Base-by-base conservation (phyloP, 1,139 yeast genomes). In the Debaryomycetaceae sp. region DNA sequence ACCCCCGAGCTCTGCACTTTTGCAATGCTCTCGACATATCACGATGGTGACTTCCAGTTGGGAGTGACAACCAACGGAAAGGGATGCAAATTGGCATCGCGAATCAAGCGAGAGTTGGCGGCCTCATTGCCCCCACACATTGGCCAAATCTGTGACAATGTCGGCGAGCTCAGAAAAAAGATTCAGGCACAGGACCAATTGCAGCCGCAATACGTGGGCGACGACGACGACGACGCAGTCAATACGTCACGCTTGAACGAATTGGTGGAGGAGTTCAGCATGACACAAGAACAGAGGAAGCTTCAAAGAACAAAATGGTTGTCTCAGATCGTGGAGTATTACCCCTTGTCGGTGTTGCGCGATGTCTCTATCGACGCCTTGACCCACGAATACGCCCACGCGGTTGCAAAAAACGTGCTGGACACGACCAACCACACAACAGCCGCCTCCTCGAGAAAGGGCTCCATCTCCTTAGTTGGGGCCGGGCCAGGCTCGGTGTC, bases 401-500 rank as follows among this genome's bases (percentile, higher is more conserved):
- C 17, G 27, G 29, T n/a, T 24, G 28, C 28, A 15, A 16, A 15
- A 11, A 8, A 9, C 12, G 28, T 29, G 18, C 31, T 27, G 16
- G 28, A 27, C 22, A 28, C 18, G 17, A 17, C 18, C n/a, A 14
- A 15, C 7, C 17, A 28, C 9, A 23, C 6, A 16, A 10, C 10
- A 23, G 14, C 25, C 12, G 25, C 10, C 7, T 10, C 27, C 8
- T 10, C 29, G 18, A 21, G 8, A 10, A 46, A 45, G 23, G 95
- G 93, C 0, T 45, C 69, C 3, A 80, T 89, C 9, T 74, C 94
- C 2, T 64, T 91, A 18, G 88, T 89, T 11, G 98, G 98, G 1
- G 74, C 96, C 2, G 98, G 98, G 0, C 97, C 97, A 0, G 98
- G 98, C 0, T 78, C 93, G 2, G 76, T 83, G 0, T 79, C 88